Evolutionary conservation across 768 basidiomycete genomes (phyloP), one percentile per base, ranked within the genome.

Genomic region (Lactarius trivialis): DNA sequence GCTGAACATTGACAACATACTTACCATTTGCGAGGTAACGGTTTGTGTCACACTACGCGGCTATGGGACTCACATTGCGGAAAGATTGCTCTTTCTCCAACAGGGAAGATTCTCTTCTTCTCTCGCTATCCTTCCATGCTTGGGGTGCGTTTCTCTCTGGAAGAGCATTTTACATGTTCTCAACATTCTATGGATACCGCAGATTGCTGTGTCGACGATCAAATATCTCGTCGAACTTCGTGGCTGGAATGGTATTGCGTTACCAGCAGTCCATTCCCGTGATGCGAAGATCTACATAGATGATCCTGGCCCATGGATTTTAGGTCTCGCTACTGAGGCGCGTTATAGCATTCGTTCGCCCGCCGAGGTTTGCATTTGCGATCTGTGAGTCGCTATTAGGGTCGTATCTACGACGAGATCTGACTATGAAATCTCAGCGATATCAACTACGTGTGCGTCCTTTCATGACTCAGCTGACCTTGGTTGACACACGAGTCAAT

Each of bases 231-330:
- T 95, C 60, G 95, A 97, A 73, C 74, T 95, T 56, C 85, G 93
- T 49, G 93, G 93, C 5, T 97, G 94, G 94, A 89, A 84, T 70
- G 94, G 94, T 4, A 85, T 96, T 56, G 87, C 90, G 17, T 79
- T 94, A 48, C 77, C 86, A 37, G 81, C 91, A 1, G 89, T 93
- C 36, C 92, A 94, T 71, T 85, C 88, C 36, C 85, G 95, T 50
- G 96, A 97, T 66, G 87, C 92, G 30, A 91, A 89, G 71, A 91
- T 98, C 56, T 91, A 93, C 67, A 88, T 95, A 65, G 94, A 98
- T 67, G 94, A 98, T 72, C 93, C 95, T 48, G 95, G 95, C 36
- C 96, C 96, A 63, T 98, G 93, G 86, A 93, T 98, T 68, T 83
- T 98, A 73, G 95, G 91, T 37, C 79, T 96, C 41, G 85, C 91